phyloP scores from a whole-genome alignment of 192 early-diverging fungal genomes.

The Gonapodya sp. region DNA sequence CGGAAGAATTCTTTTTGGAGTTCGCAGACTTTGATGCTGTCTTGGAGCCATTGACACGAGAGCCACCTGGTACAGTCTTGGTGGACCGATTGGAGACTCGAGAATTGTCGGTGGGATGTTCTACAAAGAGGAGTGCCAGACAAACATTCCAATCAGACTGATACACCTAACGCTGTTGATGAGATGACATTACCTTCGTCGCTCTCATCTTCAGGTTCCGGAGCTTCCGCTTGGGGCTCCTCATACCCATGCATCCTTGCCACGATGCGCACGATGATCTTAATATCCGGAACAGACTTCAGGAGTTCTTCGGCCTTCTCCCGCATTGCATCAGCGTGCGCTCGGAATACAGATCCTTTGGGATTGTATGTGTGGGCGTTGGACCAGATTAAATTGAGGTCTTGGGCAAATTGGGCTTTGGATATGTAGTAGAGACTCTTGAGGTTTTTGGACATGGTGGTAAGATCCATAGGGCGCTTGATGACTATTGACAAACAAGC shows the following conservation, averaged over 20 bases:
- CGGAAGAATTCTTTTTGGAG: not conserved
- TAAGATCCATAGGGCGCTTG: conserved; percentile 90
- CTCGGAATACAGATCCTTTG: conserved; percentile 68
- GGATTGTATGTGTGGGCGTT: conserved; percentile 92
- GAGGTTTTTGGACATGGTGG: conserved; percentile 80
- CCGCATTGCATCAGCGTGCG: conserved; percentile 72
- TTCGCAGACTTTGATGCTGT: too few relatives aligned
- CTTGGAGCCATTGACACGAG: not conserved
- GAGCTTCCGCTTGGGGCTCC: conserved; percentile 28
- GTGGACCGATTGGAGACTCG: not conserved
- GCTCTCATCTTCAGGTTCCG: conserved; percentile 44
- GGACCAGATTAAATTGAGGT: conserved; percentile 79
- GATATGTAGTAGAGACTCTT: conserved; percentile 67
- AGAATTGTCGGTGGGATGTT: too few relatives aligned
- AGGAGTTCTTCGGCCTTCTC: conserved; percentile 63
- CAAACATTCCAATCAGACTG: too few relatives aligned
- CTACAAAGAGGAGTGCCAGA: too few relatives aligned
- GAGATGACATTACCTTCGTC: conserved; percentile 26
- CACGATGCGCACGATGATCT: conserved; percentile 47
- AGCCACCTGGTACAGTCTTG: not conserved
- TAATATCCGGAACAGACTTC: conserved; percentile 73
- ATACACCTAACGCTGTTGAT: too few relatives aligned
- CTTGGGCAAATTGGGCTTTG: conserved; percentile 80
- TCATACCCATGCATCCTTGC: conserved; percentile 19
- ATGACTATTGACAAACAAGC: conserved; percentile 50